Conservation (phyloP, 73 alveolate species). For the Paramecium bursaria region DNA sequence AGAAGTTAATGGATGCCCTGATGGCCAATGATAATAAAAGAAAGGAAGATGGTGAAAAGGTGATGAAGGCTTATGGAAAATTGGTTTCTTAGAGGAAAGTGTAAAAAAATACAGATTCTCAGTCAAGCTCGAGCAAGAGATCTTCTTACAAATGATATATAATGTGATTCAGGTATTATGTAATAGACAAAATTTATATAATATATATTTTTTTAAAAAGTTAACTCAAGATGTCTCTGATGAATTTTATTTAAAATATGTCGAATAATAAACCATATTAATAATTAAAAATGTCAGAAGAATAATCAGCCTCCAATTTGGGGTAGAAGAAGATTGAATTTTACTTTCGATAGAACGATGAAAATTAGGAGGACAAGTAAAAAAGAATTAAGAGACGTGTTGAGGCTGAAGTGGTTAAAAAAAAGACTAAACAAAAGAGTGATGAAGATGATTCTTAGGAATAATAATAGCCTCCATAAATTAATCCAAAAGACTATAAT, state of each 20-base stretch:
- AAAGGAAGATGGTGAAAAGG: conserved; percentile 71
- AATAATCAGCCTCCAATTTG: not conserved
- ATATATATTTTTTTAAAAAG: too few species aligned
- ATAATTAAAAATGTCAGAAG: conserved; percentile 61
- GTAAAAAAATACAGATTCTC: too few species aligned
- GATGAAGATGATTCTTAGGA: conserved; percentile 45
- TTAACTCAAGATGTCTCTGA: too few species aligned
- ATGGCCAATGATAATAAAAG: conserved; percentile 64
- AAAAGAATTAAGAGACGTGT: not conserved
- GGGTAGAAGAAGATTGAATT: conserved; percentile 14
- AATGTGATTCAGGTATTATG: too few species aligned
- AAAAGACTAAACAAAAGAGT: conserved; percentile 4
- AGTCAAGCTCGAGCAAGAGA: too few species aligned
- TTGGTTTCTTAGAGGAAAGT: not conserved
- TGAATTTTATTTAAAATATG: too few species aligned
- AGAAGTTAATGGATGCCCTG: conserved; percentile 67
- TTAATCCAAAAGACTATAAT: too few species aligned
- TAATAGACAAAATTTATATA: too few species aligned
- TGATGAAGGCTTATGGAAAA: conserved; percentile 71
- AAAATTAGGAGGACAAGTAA: conserved; percentile 16
- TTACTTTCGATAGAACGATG: conserved; percentile 22
- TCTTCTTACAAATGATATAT: too few species aligned
- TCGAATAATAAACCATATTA: too few species aligned
- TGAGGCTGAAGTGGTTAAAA: not conserved
- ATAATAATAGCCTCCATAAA: too few species aligned